Conservation (phyloP, 2,329 filamentous ascomycete genomes). For the Didymella segeticola region DNA sequence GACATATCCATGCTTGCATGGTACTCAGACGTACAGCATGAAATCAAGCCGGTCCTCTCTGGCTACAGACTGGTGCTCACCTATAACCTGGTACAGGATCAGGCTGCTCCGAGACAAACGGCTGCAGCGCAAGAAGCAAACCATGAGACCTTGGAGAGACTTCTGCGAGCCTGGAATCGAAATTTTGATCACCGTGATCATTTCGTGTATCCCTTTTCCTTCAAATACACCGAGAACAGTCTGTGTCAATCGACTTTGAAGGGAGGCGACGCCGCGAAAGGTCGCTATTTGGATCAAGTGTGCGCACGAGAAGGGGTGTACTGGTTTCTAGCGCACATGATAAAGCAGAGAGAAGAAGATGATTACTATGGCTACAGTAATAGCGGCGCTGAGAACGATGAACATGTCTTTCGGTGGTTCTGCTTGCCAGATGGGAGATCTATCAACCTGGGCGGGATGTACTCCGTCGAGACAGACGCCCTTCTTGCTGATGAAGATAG, state of each 20-base stretch:
- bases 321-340: constrained; percentile 25
- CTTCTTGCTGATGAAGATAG: constrained; percentile 19
- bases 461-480: constrained; percentile 19
- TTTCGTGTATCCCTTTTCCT: constrained; percentile 33
- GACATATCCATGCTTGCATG: constrained; percentile 33
- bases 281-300: constrained; percentile 21
- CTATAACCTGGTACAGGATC: constrained; percentile 58
- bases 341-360: constrained; percentile 9
- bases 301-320: constrained; percentile 25
- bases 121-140: constrained; percentile 15
- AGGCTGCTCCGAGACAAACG: constrained; percentile 12
- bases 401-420: constrained; percentile 10
- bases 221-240: constrained; percentile 35
- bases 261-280: constrained; percentile 27
- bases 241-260: constrained; percentile 29
- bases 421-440: neutral
- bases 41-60: constrained; percentile 53
- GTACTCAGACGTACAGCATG: constrained; percentile 63
- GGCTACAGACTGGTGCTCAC: constrained; percentile 61
- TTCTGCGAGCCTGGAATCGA: constrained; percentile 16
- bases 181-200: constrained; percentile 1
- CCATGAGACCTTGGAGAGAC: constrained; percentile 2
- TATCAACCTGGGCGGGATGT: neutral
- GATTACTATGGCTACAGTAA: constrained; percentile 15
- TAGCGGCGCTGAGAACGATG: constrained; percentile 6